Percentiles rank a stretch among this genome's conserved stretches.
Conservation (phyloP, 306 rosid genomes). For the Canavalia gladiata region DNA sequence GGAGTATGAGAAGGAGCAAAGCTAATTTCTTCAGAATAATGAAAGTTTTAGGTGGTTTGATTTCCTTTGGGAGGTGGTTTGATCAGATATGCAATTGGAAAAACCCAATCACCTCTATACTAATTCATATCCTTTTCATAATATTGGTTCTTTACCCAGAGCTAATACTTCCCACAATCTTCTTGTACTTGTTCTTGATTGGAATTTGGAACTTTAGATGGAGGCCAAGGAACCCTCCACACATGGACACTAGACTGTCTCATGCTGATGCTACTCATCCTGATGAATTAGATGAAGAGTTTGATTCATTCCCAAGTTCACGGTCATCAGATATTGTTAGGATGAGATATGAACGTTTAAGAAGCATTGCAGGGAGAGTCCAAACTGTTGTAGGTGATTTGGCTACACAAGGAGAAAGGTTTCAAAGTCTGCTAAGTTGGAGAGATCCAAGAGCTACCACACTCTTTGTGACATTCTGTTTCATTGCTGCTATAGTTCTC, state of each 20-base stretch:
- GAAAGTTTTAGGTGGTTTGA: constrained; percentile 75
- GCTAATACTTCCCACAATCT: constrained; percentile 81
- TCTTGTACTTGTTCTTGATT: constrained; percentile 85
- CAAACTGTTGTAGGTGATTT: constrained; percentile 86
- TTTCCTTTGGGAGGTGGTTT: constrained; percentile 84
- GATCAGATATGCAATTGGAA: constrained; percentile 93
- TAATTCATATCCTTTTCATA: constrained; percentile 82
- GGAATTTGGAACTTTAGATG: constrained; percentile 91
- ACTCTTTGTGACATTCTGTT: constrained; percentile 71
- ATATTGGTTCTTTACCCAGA: constrained; percentile 88
- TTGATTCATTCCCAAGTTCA: constrained; percentile 86
- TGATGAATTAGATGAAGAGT: constrained; percentile 87
- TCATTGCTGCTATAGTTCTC: constrained; percentile 74
- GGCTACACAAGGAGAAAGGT: constrained; percentile 94
- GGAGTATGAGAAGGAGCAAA: constrained; percentile 98
- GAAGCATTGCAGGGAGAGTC: constrained; percentile 90
- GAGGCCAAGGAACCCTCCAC: constrained; percentile 90
- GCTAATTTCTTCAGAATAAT: constrained; percentile 95
- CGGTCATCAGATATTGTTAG: constrained; percentile 62
- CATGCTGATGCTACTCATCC: constrained; percentile 88
- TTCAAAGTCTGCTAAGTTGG: constrained; percentile 85
- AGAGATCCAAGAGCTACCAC: constrained; percentile 93
- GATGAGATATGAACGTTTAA: constrained; percentile 87
- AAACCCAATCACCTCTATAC: constrained; percentile 83
- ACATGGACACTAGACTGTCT: constrained; percentile 87